Conservation (phyloP, 306 rosid species). For the Prunus fruticosa region DNA sequence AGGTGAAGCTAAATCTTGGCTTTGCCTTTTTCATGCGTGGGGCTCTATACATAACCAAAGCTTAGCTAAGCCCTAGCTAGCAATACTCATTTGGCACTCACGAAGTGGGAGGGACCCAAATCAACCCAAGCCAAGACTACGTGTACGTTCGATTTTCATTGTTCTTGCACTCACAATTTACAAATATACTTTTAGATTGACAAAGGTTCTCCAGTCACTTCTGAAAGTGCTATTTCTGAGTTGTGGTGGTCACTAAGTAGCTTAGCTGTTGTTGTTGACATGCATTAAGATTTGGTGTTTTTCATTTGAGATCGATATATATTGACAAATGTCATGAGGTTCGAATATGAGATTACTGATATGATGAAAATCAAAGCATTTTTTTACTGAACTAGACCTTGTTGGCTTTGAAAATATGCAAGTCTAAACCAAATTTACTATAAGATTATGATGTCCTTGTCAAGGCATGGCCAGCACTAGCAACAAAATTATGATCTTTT, state of each 20-base stretch:
- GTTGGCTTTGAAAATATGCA: too few species aligned
- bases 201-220: not conserved
- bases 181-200: not conserved
- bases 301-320: not conserved
- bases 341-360: rapidly evolving
- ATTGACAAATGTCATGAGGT: too few species aligned
- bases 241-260: not conserved
- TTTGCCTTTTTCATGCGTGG: too few species aligned
- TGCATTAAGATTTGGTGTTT: not conserved
- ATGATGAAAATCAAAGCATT: rapidly evolving
- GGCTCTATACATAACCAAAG: too few species aligned
- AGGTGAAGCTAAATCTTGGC: too few species aligned
- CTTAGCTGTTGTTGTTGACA: not conserved
- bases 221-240: not conserved
- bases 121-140: not conserved
- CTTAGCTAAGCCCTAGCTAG: too few species aligned
- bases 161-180: constrained; percentile 2
- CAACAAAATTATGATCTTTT: too few species aligned
- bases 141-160: not conserved
- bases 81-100: not conserved
- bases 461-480: too few species aligned
- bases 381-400: too few species aligned
- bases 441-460: too few species aligned
- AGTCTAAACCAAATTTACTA: too few species aligned
- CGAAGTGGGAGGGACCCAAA: not conserved